These are phyloP conservation scores for Mucuna pruriens DNA, from an alignment of 306 rosid genomes.

Conservation along the genomic window DNA sequence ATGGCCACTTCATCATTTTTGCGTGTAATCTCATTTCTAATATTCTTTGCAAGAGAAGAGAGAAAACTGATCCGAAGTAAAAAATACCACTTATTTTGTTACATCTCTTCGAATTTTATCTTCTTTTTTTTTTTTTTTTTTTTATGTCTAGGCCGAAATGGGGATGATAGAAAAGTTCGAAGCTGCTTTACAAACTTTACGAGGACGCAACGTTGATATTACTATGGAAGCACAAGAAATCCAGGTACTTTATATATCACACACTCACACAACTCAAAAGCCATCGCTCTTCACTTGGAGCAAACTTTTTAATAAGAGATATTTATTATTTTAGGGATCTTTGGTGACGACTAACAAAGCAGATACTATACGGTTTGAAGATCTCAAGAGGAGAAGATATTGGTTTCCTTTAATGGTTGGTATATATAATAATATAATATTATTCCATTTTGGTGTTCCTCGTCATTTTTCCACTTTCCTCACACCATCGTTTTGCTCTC, in stretches of 20 bases:
- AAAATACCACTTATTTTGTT: conserved; percentile 2
- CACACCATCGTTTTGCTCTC: background rate
- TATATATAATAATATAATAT: no score
- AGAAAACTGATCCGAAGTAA: no score
- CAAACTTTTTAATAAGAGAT: background rate
- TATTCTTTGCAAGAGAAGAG: background rate
- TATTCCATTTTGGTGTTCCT: background rate
- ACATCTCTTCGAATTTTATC: background rate
- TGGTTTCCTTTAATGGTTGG: conserved; percentile 85
- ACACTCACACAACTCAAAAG: background rate
- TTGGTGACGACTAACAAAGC: conserved; percentile 43
- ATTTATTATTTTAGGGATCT: conserved; percentile 53
- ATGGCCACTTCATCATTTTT: background rate
- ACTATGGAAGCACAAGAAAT: conserved; percentile 68
- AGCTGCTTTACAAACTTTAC: conserved; percentile 65
- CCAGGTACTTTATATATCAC: conserved; percentile 44
- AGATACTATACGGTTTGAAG: conserved; percentile 55
- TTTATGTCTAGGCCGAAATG: conserved; percentile 63
- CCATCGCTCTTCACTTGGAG: background rate
- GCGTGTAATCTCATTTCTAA: background rate
- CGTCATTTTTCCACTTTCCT: background rate
- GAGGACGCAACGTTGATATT: conserved; percentile 71
- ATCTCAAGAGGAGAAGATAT: conserved; percentile 77
- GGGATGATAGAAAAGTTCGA: conserved; percentile 75
- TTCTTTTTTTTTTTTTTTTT: background rate